Base-by-base conservation (phyloP, 1,284 basidiomycete species). In the Ceratobasidium theobromae region DNA sequence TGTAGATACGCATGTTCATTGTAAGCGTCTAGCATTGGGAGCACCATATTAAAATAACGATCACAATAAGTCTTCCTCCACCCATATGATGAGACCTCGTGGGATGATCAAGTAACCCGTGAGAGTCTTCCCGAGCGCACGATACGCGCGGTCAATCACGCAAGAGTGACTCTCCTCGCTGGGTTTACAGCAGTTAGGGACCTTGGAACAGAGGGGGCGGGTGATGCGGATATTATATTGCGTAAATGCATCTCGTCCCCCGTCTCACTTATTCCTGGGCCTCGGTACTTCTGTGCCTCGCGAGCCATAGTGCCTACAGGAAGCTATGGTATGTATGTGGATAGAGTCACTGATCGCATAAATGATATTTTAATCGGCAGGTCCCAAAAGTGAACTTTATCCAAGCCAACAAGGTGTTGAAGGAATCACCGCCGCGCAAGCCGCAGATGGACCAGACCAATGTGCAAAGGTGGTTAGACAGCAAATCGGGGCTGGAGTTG, bases 141-240 rank as follows among this genome's bases (percentile, higher is more conserved):
- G 0, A 73, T 88, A 6, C 79, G 86, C 38, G 86, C 86, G 1
- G 83, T 84, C 0, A 79, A 82, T 1, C 86, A 88, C 69, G 86
- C 86, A 0, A 79, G 76, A 40, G 76, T 77, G 55, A 88, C 85
- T 1, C 76, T 88, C 8, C 77, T 84, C 76, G 84, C 85, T 4
- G 87, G 86, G 0, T 89, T 81, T 73, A 88, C 87, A 0, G 80
- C 84, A 4, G 85, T 87, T 68, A 86, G 85, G 23, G 84, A 87
- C 71, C 77, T 88, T 12, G 85, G 86, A 21, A 87, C 85, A 1
- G 85, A 87, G 73, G 86, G 85, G 1, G 85, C 85, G 3, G 81
- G 76, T 27, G 86, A 87, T 70, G 84, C 85, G 4, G 85, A 87
- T 71, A 75, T 87, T n/a, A 77, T 79, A 0, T 75, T 88, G 38